Evolutionary conservation across 176 grass and related monocot genomes (phyloP), one percentile per base, ranked within the genome.

Genomic region (Oryza officinalis): DNA sequence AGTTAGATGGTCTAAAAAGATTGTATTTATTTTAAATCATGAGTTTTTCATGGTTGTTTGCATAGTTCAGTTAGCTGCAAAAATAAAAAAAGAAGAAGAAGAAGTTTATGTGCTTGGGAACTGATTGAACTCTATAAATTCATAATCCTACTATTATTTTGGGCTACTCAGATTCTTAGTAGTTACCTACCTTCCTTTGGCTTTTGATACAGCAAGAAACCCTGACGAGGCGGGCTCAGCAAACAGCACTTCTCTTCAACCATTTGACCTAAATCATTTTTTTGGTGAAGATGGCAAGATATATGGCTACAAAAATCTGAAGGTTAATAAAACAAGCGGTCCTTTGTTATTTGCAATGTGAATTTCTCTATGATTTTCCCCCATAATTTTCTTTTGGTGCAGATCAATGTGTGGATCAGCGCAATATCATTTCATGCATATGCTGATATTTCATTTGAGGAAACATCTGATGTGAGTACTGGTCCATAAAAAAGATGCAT

Each of bases 271-370:
- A 10, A 94, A 92, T 78, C 89, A 94, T 84, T 99, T 96, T 84
- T 96, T 99, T 63, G 89, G 85, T 83, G 91, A 92, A 89, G 93
- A 96, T 89, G 96, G 89, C 77, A 99, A 96, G 81, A 96, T 96
- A 71, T 99, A 95, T 86, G 96, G 96, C 20, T 94, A 99, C 83
- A 96, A 88, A 84, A 78, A 84, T 76, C 81, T 98, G 31, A 91
- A 92, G 96, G 96, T 96, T 82, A 68, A 26, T 27, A 28, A 65
- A 88, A 15, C 27, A 46, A 75, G 9, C 31, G 1, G 1, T 49
- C 3, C 0, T 67, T 27, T 63, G 23, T 85, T 65, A 41, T 54
- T 32, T 80, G 30, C 59, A 64, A 41, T 83, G 17, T 78, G 40
- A 31, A 54, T 4, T 76, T 74, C 15, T 60, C 15, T 82, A 71